Evolutionary conservation across 768 basidiomycete species (phyloP).

Genomic region (Agaricus subrufescens): DNA sequence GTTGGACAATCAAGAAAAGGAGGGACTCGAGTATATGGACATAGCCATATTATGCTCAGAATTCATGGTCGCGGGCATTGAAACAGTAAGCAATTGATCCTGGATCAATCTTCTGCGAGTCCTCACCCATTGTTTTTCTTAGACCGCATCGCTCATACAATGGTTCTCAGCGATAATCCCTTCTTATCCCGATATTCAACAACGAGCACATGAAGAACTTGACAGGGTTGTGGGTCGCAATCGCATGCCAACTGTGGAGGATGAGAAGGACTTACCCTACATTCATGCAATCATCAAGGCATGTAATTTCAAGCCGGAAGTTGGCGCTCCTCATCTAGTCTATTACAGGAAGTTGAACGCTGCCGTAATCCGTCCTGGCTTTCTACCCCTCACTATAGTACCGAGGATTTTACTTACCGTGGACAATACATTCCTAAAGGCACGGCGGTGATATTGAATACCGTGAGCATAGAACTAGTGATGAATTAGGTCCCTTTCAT

Average conservation of each 20-base stretch:
- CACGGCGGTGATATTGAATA: constrained; percentile 34
- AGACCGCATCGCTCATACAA: constrained; percentile 33
- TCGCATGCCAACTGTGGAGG: constrained; percentile 14
- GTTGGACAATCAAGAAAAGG: constrained; percentile 26
- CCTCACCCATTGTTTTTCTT: background rate
- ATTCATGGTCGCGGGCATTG: constrained; percentile 43
- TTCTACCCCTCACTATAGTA: constrained; percentile 33
- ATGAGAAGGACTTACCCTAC: constrained; percentile 17
- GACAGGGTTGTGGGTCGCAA: constrained; percentile 17
- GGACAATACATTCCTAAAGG: constrained; percentile 37
- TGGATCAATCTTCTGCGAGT: background rate
- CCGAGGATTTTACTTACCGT: constrained; percentile 34
- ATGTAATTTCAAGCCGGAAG: background rate
- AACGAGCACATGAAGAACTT: constrained; percentile 19
- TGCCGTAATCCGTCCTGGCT: constrained; percentile 35
- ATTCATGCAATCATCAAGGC: constrained; percentile 18
- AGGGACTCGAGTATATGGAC: constrained; percentile 32
- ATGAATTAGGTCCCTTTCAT: background rate
- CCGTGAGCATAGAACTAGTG: constrained; percentile 16
- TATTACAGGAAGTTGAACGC: constrained; percentile 27
- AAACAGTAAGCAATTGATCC: constrained; percentile 26
- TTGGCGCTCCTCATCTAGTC: background rate
- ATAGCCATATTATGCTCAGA: constrained; percentile 34
- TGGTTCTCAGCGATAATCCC: constrained; percentile 29
- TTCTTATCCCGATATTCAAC: constrained; percentile 15